These are phyloP conservation scores for Apiotrichum sp. DNA, from an alignment of 1,284 basidiomycete genomes.

Conservation along the genomic window DNA sequence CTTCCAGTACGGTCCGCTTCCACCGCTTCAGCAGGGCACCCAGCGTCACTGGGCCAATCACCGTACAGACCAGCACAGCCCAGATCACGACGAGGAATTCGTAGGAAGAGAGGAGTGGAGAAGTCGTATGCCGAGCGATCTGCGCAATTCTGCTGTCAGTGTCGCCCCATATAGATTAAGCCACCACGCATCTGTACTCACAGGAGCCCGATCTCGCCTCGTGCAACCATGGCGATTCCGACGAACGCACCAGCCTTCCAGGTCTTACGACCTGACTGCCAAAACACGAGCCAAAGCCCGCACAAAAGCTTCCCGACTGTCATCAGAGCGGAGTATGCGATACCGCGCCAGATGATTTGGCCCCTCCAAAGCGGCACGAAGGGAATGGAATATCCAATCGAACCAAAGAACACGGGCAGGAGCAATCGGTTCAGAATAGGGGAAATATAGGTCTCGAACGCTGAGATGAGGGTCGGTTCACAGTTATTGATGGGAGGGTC, in stretches of 20 bases:
- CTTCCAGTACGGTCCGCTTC: too few species aligned
- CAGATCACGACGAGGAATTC: conserved; percentile 51
- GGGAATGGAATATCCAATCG: conserved; percentile 55
- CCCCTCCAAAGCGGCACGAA: conserved; percentile 52
- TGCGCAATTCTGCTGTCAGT: conserved; percentile 25
- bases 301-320: conserved; percentile 49
- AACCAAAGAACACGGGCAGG: conserved; percentile 55
- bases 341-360: conserved; percentile 52
- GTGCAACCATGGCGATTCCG: conserved; percentile 52
- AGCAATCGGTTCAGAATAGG: conserved; percentile 47
- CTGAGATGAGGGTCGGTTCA: conserved; percentile 13
- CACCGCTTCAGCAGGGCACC: too few species aligned
- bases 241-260: conserved; percentile 38
- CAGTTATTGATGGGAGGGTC: background rate
- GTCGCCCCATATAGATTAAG: background rate
- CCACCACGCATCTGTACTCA: conserved; percentile 36
- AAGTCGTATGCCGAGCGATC: conserved; percentile 25
- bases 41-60: conserved; percentile 52
- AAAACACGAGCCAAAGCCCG: conserved; percentile 44
- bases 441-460: conserved; percentile 43
- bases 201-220: conserved; percentile 55
- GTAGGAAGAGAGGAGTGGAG: conserved; percentile 45
- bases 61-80: conserved; percentile 53
- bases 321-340: conserved; percentile 53
- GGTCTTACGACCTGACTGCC: conserved; percentile 5